Conservation (phyloP, 257 asterid genomes). For the Echites panduratus region DNA sequence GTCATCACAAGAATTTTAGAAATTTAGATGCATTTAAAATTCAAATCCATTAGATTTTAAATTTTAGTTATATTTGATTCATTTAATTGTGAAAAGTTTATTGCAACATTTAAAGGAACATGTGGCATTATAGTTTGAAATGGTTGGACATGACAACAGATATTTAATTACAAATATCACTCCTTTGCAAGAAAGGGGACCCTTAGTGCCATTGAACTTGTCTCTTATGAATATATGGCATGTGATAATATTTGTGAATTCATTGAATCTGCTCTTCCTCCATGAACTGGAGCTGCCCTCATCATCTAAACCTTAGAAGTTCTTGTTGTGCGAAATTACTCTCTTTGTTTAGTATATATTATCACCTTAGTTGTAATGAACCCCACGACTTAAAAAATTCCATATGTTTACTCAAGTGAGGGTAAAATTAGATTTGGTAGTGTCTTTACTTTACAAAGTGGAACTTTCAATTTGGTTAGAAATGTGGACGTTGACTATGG, state of each 20-base stretch:
- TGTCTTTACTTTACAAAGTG: background rate
- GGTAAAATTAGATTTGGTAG: background rate
- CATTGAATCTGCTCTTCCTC: background rate
- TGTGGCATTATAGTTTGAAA: background rate
- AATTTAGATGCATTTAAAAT: background rate
- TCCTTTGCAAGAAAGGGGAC: background rate
- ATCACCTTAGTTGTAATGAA: background rate
- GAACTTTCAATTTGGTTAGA: background rate
- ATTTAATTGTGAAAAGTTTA: background rate
- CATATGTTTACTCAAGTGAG: background rate
- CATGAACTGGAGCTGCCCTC: background rate
- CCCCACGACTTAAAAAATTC: too few species aligned
- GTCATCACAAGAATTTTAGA: background rate
- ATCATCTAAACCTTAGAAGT: background rate
- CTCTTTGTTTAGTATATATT: background rate
- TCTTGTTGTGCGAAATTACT: background rate
- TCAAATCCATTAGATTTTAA: background rate
- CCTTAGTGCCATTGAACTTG: background rate
- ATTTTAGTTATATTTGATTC: background rate
- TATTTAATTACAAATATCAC: background rate
- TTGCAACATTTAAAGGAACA: background rate
- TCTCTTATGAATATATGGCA: background rate
- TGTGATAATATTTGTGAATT: too few species aligned
- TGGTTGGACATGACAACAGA: background rate
- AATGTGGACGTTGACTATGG: background rate